Evolutionary conservation across 2,329 filamentous ascomycete species (phyloP), one percentile per base, ranked within the genome.

Genomic region (Xylaria sp.): DNA sequence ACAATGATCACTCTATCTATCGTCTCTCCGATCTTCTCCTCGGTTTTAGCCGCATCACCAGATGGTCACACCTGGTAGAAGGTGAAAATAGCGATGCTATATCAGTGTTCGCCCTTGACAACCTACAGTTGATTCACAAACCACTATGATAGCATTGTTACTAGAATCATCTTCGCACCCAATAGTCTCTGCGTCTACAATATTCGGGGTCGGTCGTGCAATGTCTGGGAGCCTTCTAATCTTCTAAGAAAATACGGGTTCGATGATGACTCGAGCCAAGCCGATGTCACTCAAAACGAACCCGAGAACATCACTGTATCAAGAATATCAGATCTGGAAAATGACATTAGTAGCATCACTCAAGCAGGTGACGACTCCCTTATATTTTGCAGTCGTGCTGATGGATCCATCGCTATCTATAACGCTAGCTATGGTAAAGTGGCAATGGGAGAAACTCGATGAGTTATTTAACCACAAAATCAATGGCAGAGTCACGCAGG

Each of bases 1-100:
- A n/a, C n/a, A n/a, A n/a, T n/a, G n/a, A n/a, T n/a, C n/a, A n/a
- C n/a, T n/a, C 49, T 8, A 38, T 5, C 33, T 21, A 47, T 50
- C 43, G 55, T 57, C 9, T 50, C 50, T 25, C 35, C 50, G 31
- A 51, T 57, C 25, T 57, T 57, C 47, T 45, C 55, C 31, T 45
- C 45, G 43, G n/a, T 51, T 25, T 23, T 57, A 9, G 33, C 45
- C 12, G 37, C 35, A 15, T 57, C 45, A 15, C 55, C 55, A 6
- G 54, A 37, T 17, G 38, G 38, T 8, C 38, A 17, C 11, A 50
- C 9, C 55, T 57, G n/a, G 55, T 23, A 25, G 55, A 17, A 33
- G 55, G 55, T n/a, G 55, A 57, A 50, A 57, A 57, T 43, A 42
- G 38, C 19, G 38, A n/a, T 4, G 38, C 38, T 17, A n/a, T 42